Evolutionary conservation across 225 moss, liverwort and hornwort species (phyloP).

Genomic region (Polytrichum commune): DNA sequence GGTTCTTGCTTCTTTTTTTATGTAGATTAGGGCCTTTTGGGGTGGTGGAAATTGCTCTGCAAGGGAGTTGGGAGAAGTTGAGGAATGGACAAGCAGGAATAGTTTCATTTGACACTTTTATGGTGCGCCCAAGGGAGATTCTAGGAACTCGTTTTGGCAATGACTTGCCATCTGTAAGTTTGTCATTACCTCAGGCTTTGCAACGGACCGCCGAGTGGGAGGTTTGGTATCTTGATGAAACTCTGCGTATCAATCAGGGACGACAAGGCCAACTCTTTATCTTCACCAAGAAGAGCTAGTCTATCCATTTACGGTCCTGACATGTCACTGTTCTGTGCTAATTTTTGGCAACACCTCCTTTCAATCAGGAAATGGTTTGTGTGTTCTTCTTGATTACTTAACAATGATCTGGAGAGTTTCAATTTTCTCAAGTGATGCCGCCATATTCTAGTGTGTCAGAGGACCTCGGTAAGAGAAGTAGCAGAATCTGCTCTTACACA

Average conservation of each 20-base stretch:
- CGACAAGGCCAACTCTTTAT: slow-evolving; percentile 62
- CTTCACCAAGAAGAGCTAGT: slow-evolving; percentile 45
- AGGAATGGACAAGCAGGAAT: slow-evolving; percentile 72
- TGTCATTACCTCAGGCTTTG: slow-evolving; percentile 59
- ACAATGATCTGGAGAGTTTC: too few relatives aligned
- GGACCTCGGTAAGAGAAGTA: too few relatives aligned
- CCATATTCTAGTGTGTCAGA: too few relatives aligned
- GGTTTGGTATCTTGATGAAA: slow-evolving; percentile 73
- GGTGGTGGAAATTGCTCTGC: slow-evolving; percentile 68
- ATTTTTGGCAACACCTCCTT: too few relatives aligned
- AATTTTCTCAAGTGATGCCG: too few relatives aligned
- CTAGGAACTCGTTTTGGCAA: slow-evolving; percentile 60
- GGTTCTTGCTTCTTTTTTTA: not conserved
- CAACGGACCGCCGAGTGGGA: slow-evolving; percentile 73
- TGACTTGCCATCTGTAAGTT: slow-evolving; percentile 59
- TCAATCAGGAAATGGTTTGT: too few relatives aligned
- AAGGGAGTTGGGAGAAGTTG: slow-evolving; percentile 86
- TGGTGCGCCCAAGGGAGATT: slow-evolving; percentile 69
- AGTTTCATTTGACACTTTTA: slow-evolving; percentile 76
- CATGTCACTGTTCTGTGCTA: too few relatives aligned
- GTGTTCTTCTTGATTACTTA: too few relatives aligned
- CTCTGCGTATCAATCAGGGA: slow-evolving; percentile 69
- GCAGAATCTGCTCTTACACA: too few relatives aligned
- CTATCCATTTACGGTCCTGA: not conserved
- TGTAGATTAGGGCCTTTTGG: slow-evolving; percentile 87